Base-by-base conservation (phyloP, 257 asterid genomes). In the Solanum piurae region DNA sequence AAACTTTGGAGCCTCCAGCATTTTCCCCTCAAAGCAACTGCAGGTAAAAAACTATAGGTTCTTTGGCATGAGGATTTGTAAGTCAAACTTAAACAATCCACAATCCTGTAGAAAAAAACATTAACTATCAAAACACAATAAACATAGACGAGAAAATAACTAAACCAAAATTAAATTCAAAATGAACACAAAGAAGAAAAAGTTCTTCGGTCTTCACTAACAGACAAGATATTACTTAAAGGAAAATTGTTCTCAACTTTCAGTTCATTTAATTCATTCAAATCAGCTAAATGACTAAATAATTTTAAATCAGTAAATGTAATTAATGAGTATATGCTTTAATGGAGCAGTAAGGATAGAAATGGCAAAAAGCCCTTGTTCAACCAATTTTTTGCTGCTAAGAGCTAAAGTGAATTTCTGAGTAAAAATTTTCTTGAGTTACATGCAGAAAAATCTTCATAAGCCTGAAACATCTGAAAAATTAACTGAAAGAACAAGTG, bases 1-100 rank as follows among this genome's bases (percentile, higher is more conserved):
- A 90, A 96, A 94, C 69, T 95, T 96, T 7, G 98, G 95, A 92
- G 90, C 96, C 91, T 96, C 98, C 96, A 93, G 91, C 98, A 96
- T 96, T 88, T 91, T 92, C 87, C 89, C 60, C 69, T 64, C 86
- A 89, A 75, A 83, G 74, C 46, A 29, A 76, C 64, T 29, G 58
- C 27, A 58, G 66, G 21, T 20, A 58, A 58, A 58, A 84, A n/a
- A 62, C 71, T 62, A 62, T 10, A 62, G 71, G 7, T n/a, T 62
- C 71, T 62, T 62, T 62, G 31, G 31, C 71, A 62, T 62, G 71
- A 62, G 31, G 71, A 62, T 62, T 62, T 62, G 71, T 62, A 10
- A 62, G 71, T n/a, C 71, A 62, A 62, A 62, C 29, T 62, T 62
- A 10, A 10, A 62, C 71, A 62, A n/a, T 88, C 84, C 72, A 86